Percentiles rank a stretch among this genome's conserved stretches.
Evolutionary conservation across 176 grass and related monocot species (phyloP).

Genomic region (Cenchrus purpureus): DNA sequence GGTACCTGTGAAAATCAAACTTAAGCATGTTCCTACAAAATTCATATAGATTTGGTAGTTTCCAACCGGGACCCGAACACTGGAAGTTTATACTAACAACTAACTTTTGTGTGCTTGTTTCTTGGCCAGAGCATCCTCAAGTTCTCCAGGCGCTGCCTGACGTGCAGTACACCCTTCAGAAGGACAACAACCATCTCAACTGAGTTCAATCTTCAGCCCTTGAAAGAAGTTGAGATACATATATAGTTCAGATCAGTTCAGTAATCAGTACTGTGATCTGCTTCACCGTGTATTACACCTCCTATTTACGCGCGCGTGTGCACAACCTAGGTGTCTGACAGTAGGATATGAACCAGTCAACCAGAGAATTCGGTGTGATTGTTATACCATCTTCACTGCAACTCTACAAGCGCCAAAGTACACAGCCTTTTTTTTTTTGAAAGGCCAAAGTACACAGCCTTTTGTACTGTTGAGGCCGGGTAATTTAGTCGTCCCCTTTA

Average conservation of each 20-base stretch:
- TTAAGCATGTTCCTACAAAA: neutral
- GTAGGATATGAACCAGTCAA: neutral
- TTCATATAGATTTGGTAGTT: neutral
- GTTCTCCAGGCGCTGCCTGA: slow-evolving; percentile 49
- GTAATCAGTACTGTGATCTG: neutral
- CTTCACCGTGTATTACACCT: neutral
- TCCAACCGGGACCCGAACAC: neutral
- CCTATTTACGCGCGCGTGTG: neutral
- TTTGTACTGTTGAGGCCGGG: neutral
- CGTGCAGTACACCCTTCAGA: slow-evolving; percentile 30
- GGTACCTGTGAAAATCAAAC: neutral
- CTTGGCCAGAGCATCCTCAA: slow-evolving; percentile 25
- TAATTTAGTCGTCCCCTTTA: neutral
- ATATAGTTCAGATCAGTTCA: neutral
- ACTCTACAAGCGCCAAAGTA: no score
- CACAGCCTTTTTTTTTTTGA: neutral
- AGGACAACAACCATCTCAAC: slow-evolving; percentile 29
- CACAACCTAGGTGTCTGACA: neutral
- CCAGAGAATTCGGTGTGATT: neutral
- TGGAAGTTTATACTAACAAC: neutral
- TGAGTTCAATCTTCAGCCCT: neutral
- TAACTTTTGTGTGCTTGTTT: neutral
- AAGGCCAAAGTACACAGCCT: neutral
- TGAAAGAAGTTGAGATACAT: neutral
- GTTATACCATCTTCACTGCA: neutral